phyloP scores from a whole-genome alignment of 495 filamentous ascomycete genomes.

The Aspergillus haitiensis region DNA sequence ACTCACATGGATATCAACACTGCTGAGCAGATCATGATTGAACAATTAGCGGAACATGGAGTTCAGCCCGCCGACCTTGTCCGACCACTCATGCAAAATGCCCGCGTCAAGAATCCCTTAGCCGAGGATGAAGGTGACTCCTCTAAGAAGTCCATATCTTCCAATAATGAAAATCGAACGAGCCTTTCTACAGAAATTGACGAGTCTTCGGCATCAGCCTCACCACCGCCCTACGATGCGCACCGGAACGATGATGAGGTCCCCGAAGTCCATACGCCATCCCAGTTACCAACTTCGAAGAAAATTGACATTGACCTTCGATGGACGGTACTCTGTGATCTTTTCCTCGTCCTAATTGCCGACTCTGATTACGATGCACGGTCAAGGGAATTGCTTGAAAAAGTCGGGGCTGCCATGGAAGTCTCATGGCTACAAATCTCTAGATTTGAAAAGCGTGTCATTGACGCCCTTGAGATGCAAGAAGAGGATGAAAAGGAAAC shows the following conservation, averaged over 20 bases:
- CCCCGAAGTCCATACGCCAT: constrained; percentile 73
- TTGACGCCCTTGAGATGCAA: constrained; percentile 97
- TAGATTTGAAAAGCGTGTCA: constrained; percentile 95
- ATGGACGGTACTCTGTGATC: constrained; percentile 96
- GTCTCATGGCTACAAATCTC: constrained; percentile 92
- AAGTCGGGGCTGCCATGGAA: constrained; percentile 73
- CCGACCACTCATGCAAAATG: constrained; percentile 85
- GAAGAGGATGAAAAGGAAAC: constrained; percentile 88
- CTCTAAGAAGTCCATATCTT: constrained; percentile 35
- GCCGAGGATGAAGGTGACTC: constrained; percentile 49
- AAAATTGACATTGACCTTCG: constrained; percentile 95
- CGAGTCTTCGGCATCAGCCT: constrained; percentile 37
- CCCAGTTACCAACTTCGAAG: constrained; percentile 72
- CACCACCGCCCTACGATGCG: constrained; percentile 71
- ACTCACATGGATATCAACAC: constrained; percentile 92
- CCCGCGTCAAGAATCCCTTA: constrained; percentile 91
- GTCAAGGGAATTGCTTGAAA: constrained; percentile 81
- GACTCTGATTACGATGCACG: constrained; percentile 91
- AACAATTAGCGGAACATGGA: constrained; percentile 90
- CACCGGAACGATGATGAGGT: constrained; percentile 69
- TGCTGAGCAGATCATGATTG: constrained; percentile 95
- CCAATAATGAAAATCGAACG: constrained; percentile 26
- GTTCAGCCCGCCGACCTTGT: constrained; percentile 82
- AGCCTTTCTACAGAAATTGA: constrained; percentile 35
- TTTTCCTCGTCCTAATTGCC: constrained; percentile 93